Conservation (phyloP, 257 asterid species). For the Solanum corneliomulleri region DNA sequence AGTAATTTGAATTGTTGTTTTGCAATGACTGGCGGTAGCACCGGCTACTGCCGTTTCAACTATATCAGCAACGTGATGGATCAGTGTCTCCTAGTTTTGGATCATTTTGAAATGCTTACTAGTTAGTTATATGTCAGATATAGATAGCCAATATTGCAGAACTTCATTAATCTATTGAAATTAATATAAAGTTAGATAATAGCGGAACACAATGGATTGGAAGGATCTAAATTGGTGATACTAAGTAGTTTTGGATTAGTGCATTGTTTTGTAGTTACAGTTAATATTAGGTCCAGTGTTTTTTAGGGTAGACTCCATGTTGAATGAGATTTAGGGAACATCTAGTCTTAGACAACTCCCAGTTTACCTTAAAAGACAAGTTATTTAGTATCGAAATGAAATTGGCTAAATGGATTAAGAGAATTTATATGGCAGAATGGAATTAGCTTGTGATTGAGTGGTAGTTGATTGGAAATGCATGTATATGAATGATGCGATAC, state of each 20-base stretch:
- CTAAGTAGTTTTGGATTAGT: background rate
- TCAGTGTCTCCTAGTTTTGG: background rate
- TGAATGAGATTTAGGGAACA: background rate
- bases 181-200: background rate
- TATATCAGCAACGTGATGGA: background rate
- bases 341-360: background rate
- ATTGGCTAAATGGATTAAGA: background rate
- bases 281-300: background rate
- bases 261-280: background rate
- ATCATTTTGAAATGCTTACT: background rate
- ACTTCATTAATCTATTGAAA: background rate
- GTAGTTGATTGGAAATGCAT: background rate
- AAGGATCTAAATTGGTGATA: background rate
- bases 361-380: background rate
- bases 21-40: background rate
- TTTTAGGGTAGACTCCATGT: background rate
- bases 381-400: background rate
- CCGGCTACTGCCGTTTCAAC: background rate
- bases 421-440: background rate
- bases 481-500: background rate
- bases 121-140: background rate
- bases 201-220: background rate
- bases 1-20: background rate
- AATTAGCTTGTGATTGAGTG: background rate
- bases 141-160: background rate